Evolutionary conservation across 495 filamentous ascomycete genomes (phyloP), one percentile per base, ranked within the genome.

Genomic region (Trichoderma orchidacearum): DNA sequence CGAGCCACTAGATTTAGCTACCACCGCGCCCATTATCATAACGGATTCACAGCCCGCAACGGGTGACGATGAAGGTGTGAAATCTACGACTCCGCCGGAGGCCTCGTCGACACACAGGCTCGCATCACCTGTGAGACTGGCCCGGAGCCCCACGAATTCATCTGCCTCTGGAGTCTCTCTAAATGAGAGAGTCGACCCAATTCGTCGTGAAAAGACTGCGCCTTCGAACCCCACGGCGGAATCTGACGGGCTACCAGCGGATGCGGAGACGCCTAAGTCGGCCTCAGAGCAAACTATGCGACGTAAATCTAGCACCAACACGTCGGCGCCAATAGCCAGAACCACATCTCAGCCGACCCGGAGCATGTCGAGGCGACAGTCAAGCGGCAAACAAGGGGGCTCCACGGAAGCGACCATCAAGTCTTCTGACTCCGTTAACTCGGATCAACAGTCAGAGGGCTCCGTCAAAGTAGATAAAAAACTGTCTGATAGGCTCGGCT

Each of bases 1-100:
- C 25, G 78, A 80, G 25, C 83, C 87, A 60, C 72, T 90, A 2
- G 87, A 92, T 62, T 76, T 90, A 35, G 86, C 85, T n/a, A 72
- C 84, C 21, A 60, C 56, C 11, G 65, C 69, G 4, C 63, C 69
- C 5, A 51, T 52, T 5, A 53, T 45, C 51, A 56, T 45, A 41
- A 59, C 51, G 58, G 56, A 21, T 23, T 23, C 67, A 27, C 12
- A 59, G 13, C 29, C 66, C 31, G 59, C 60, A 23, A 12, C 45
- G n/a, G n/a, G n/a, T 9, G 45, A 7, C 3, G 17, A 34, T 2
- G 60, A 61, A 27, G 31, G 38, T n/a, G n/a, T 29, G 28, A 55
- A 57, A 34, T 25, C 29, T 23, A 41, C 54, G 28, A 62, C 45
- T 51, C 32, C 32, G 12, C 31, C 53, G 3, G 30, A 35, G n/a